Base-by-base conservation (phyloP, 805 yeast species). In the Ogataea pini region DNA sequence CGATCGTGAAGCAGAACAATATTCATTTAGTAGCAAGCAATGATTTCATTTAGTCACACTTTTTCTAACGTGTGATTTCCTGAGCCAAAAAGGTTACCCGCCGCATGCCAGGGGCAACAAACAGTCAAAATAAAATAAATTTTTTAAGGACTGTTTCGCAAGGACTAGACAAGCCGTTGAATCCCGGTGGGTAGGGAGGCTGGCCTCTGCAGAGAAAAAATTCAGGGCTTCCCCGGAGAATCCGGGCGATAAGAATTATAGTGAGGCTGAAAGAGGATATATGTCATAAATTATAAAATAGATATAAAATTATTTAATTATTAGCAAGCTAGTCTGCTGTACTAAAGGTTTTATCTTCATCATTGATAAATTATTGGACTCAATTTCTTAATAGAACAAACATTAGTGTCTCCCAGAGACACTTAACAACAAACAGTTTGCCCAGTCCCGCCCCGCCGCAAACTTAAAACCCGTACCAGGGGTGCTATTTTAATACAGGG, bases 201-300 rank as follows among this genome's bases (percentile, higher is more conserved):
- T 36, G 39, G 39, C 19, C 22, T 31, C 34, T 31, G 34, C 34
- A 31, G 18, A 19, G 40, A 36, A 36, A 4, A 3, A 25, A 25
- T 39, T 22, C 13, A 13, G 42, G 42, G 42, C 42, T 39, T 39
- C 42, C 42, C 42, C 42, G 42, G 42, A 39, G 32, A 25, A 24
- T 8, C 42, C 42, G 42, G 32, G 33, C 42, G 42, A 39, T 39
- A 39, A 39, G 42, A 28, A 8, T 19, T 25, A 25, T 8, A 4
- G 22, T 20, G 42, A 18, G 42, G 42, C 42, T 39, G 42, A 39
- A 39, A 25, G 24, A 20, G 33, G 25, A 27, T 22, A 14, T 14
- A 16, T 22, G 27, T 24, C 17, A 22, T 24, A 37, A 25, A 25
- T n/a, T 6, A 37, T n/a, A 12, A 24, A 13, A 25, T 14, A 9